These are phyloP conservation scores for Populus davidiana DNA, from an alignment of 345 rosid species.

Conservation along the genomic window DNA sequence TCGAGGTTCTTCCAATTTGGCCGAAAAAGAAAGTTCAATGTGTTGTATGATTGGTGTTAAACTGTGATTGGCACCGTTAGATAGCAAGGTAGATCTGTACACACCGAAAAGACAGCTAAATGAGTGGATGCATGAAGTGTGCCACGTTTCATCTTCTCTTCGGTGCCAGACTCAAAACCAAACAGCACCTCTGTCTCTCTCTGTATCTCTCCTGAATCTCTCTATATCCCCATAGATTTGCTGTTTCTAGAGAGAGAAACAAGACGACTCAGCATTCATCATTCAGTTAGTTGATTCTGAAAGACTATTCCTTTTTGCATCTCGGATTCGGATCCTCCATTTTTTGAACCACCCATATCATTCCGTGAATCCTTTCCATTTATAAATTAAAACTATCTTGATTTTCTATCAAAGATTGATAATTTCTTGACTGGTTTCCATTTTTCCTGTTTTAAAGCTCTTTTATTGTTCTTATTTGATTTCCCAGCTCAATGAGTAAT, in stretches of 20 bases:
- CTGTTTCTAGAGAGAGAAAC: conserved; percentile 30
- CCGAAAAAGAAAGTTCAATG: background rate
- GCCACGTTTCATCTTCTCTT: conserved; percentile 56
- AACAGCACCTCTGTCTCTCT: conserved; percentile 9
- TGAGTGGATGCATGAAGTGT: conserved; percentile 26
- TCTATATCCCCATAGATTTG: conserved; percentile 27
- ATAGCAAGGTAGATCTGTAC: background rate
- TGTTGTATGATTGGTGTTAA: background rate
- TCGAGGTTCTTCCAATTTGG: too few species aligned
- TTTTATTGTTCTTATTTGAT: background rate
- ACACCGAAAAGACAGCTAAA: background rate
- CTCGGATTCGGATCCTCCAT: conserved; percentile 43
- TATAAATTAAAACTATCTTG: background rate
- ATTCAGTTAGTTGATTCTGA: background rate
- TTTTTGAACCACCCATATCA: conserved; percentile 18
- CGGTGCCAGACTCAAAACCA: conserved; percentile 22
- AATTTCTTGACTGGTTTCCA: conserved; percentile 13
- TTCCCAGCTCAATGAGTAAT: conserved; percentile 11
- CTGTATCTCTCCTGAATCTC: conserved; percentile 37
- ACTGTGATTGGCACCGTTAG: background rate
- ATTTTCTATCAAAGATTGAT: conserved; percentile 21
- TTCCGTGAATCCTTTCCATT: conserved; percentile 37
- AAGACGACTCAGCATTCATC: background rate
- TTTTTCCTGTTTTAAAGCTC: background rate
- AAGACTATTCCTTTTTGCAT: background rate